Percentiles rank a stretch among this genome's conserved stretches.
Evolutionary conservation across 116 monocot genomes (phyloP).

Genomic region (Papilionanthe hybrid): DNA sequence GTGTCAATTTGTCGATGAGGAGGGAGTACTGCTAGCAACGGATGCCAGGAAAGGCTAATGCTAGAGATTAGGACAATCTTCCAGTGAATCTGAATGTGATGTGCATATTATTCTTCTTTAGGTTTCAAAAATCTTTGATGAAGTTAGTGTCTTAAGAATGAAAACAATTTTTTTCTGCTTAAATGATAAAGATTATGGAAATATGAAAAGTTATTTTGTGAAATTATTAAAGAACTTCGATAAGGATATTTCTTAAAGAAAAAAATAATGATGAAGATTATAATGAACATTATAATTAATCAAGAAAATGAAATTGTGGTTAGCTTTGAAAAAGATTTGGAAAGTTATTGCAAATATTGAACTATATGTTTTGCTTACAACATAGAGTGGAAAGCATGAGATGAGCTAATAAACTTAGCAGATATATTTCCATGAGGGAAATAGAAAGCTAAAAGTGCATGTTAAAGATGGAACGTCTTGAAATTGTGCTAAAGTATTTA

Average conservation of each 20-base stretch:
- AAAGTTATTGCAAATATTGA: background rate
- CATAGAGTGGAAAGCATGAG: background rate
- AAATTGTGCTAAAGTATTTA: background rate
- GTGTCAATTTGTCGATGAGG: too few relatives aligned
- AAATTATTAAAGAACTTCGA: background rate
- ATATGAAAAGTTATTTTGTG: background rate
- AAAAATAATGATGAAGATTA: background rate
- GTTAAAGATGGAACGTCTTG: background rate
- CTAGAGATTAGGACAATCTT: too few relatives aligned
- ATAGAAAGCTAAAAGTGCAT: background rate
- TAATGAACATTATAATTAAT: background rate
- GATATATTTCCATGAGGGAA: background rate
- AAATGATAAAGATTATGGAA: too few relatives aligned
- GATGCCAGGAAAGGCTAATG: too few relatives aligned
- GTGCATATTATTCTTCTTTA: too few relatives aligned
- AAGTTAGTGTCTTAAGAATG: background rate
- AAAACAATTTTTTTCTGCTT: too few relatives aligned
- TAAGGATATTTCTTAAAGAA: background rate
- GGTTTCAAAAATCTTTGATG: background rate
- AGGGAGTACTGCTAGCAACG: too few relatives aligned
- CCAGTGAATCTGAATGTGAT: too few relatives aligned
- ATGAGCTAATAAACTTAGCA: background rate
- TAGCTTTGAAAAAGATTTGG: background rate
- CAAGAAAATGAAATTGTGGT: background rate
- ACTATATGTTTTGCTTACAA: background rate